Conservation (phyloP, 192 early-diverging fungal species). For the Podila epigama region DNA sequence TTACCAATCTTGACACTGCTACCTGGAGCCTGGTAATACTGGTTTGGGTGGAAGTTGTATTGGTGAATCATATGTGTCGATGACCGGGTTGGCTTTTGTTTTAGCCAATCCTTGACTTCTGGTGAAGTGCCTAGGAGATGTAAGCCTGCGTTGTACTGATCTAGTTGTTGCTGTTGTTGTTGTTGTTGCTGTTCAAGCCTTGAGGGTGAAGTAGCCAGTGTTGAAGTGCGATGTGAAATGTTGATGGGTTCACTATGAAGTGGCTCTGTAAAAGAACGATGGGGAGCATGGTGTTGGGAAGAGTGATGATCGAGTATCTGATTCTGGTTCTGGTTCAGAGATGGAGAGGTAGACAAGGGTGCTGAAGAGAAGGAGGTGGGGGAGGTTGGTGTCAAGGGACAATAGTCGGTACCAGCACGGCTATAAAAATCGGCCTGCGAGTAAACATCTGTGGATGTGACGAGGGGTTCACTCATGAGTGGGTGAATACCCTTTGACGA, state of each 20-base stretch:
- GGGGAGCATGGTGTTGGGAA: neutral
- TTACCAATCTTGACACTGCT: neutral
- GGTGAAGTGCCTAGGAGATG: constrained; percentile 28
- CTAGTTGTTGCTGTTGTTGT: constrained; percentile 7
- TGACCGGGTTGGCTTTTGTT: constrained; percentile 39
- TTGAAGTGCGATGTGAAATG: constrained; percentile 5
- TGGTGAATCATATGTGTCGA: constrained; percentile 32
- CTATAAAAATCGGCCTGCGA: constrained; percentile 30
- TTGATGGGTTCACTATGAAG: constrained; percentile 1
- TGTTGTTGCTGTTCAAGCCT: constrained; percentile 10
- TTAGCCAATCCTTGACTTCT: constrained; percentile 44
- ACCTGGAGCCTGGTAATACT: constrained; percentile 23
- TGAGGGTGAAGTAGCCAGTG: neutral
- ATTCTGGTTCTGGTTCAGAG: constrained; percentile 8
- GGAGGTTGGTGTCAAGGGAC: constrained; percentile 9
- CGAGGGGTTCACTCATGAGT: neutral
- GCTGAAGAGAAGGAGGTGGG: constrained; percentile 7
- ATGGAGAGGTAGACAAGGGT: constrained; percentile 2
- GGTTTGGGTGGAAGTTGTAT: constrained; percentile 33
- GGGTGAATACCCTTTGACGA: neutral
- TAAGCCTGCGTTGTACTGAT: constrained; percentile 1
- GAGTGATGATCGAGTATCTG: constrained; percentile 7
- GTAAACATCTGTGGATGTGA: too few relatives aligned
- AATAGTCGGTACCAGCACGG: constrained; percentile 7
- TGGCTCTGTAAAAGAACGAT: neutral